Percentiles rank a stretch among this genome's conserved stretches.
Evolutionary conservation across 495 filamentous ascomycete genomes (phyloP).

Genomic region (Lophiotrema nucula): DNA sequence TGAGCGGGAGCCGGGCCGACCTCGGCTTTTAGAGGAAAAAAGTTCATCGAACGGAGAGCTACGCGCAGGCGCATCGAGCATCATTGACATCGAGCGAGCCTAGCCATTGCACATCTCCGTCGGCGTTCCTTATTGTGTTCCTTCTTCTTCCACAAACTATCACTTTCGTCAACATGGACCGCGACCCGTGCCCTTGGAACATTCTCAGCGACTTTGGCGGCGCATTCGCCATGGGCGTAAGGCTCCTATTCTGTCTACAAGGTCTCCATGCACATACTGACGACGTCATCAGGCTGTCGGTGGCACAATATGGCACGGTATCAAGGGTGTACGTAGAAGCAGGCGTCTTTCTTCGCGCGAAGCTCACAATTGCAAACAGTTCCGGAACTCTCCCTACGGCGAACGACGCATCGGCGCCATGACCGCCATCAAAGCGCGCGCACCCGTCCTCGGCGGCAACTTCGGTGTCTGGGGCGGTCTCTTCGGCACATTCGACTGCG

Average conservation of each 20-base stretch:
- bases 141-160: no score
- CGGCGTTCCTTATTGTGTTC: no score
- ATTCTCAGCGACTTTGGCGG: conserved; percentile 94
- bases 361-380: conserved; percentile 5
- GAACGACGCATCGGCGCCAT: conserved; percentile 93
- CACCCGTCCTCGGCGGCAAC: conserved; percentile 93
- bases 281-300: conserved; percentile 67
- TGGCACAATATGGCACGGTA: conserved; percentile 90
- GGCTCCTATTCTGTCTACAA: conserved; percentile 37
- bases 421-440: conserved; percentile 95
- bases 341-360: no score
- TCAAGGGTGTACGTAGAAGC: conserved; percentile 69
- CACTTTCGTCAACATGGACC: conserved; percentile 59
- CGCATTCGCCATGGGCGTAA: conserved; percentile 95
- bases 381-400: conserved; percentile 64
- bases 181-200: conserved; percentile 95
- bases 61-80: no score
- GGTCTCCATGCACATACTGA: conserved; percentile 3
- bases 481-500: conserved; percentile 93
- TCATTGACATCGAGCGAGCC: no score
- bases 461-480: conserved; percentile 97
- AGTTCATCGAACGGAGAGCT: no score
- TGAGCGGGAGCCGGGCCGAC: no score
- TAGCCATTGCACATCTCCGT: no score
- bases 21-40: no score